Evolutionary conservation across 257 asterid species (phyloP).

Genomic region (Euphrasia confusa): DNA sequence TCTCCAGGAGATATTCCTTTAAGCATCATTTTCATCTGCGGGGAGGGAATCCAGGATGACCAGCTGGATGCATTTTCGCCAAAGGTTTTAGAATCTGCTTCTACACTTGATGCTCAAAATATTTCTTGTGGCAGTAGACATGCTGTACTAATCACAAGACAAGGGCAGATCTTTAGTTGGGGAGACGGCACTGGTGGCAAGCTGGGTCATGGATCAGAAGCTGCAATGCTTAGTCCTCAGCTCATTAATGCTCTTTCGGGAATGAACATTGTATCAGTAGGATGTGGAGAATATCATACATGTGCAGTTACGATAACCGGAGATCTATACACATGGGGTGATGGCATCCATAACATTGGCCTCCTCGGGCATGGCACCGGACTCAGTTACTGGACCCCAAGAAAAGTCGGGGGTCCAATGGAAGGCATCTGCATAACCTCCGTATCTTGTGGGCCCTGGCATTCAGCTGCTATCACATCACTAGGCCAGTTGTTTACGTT

Average conservation of each 20-base stretch:
- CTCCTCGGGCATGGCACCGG: conserved; percentile 73
- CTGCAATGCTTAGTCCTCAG: conserved; percentile 42
- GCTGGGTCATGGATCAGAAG: conserved; percentile 70
- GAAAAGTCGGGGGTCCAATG: conserved; percentile 46
- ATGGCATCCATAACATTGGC: conserved; percentile 49
- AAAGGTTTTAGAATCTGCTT: conserved; percentile 52
- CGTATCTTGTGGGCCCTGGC: conserved; percentile 80
- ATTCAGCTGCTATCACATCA: conserved; percentile 63
- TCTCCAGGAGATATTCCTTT: conserved; percentile 40
- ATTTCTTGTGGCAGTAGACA: conserved; percentile 61
- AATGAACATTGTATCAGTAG: conserved; percentile 39
- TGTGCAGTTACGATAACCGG: conserved; percentile 63
- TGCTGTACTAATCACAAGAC: conserved; percentile 53
- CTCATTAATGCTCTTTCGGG: conserved; percentile 43
- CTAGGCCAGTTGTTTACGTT: conserved; percentile 58
- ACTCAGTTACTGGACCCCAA: conserved; percentile 58
- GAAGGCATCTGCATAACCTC: conserved; percentile 44
- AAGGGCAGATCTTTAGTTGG: conserved; percentile 66
- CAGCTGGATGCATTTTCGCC: conserved; percentile 49
- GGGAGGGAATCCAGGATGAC: conserved; percentile 60
- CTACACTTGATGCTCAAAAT: conserved; percentile 42
- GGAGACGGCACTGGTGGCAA: conserved; percentile 64
- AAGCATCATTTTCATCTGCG: conserved; percentile 59
- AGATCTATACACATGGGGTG: conserved; percentile 78
- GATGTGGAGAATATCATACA: conserved; percentile 72